Evolutionary conservation across 75 land plant species (phyloP), one percentile per base, ranked within the genome.

Genomic region (Picea glauca): DNA sequence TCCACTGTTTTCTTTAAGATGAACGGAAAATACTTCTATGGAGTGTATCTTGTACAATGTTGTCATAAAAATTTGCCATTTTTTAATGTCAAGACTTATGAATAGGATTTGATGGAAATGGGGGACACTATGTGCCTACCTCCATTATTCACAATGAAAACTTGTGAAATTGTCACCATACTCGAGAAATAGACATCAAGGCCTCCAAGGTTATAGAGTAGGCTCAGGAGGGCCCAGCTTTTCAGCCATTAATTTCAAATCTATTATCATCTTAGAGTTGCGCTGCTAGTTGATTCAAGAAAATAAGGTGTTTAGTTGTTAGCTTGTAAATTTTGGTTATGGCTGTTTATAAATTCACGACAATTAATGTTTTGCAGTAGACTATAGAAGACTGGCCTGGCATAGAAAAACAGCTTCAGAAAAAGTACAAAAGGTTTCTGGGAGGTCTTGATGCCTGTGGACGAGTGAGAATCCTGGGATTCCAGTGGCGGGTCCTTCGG

Each of bases 401-500:
- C 31, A 61, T 82, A n/a, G 93, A 89, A 79, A 80, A 60, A 21
- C 84, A 87, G 86, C 87, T 96, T 63, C 80, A 87, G 57, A 76
- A 84, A 59, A 86, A 87, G 78, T 82, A 86, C 63, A 78, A 60
- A 43, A 70, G 77, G 84, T 13, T 83, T 11, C 62, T 59, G 67
- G 84, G 87, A 58, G 84, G 72, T 46, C 32, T 26, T 58, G 74
- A 77, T 35, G 12, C 67, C 13, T 64, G 72, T 54, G 88, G 58
- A 58, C 84, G 68, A 30, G 81, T 86, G 40, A 77, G 74, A 70
- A 75, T 95, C 23, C 80, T 85, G 35, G 98, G 91, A 59, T 96
- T 83, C 63, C 89, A 94, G 58, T 96, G 99, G 99, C 88, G 98
- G 6, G 90, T 85, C 32, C 89, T 96, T 77, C 84, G 88, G 30